These are phyloP conservation scores for Paecilomyces dactylethromorphus DNA, from an alignment of 2,329 filamentous ascomycete species.

Conservation along the genomic window DNA sequence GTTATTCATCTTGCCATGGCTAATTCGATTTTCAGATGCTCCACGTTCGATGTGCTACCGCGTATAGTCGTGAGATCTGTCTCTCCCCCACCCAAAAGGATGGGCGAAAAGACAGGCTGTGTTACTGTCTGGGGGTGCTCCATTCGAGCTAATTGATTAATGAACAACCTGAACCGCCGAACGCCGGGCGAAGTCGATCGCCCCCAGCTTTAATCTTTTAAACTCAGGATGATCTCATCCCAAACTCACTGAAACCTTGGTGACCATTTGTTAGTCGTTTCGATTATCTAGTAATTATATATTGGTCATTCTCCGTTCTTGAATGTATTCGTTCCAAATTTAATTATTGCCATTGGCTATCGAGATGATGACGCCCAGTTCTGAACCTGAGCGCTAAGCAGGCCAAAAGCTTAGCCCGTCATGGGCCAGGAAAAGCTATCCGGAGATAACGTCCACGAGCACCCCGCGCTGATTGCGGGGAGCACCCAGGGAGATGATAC, in stretches of 20 bases:
- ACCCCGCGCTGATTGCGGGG: neutral
- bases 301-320: neutral
- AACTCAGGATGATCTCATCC: neutral
- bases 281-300: neutral
- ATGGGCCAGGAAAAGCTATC: neutral
- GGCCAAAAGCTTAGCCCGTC: neutral
- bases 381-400: slow-evolving; percentile 5
- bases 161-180: neutral
- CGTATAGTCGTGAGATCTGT: neutral
- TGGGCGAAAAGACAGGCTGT: neutral
- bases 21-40: neutral
- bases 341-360: neutral
- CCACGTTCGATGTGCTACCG: neutral
- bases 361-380: neutral
- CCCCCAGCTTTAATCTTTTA: too few species aligned
- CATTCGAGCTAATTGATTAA: neutral
- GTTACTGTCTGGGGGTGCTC: neutral
- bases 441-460: neutral
- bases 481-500: slow-evolving; percentile 8
- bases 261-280: neutral
- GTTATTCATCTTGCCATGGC: neutral
- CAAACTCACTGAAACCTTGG: neutral
- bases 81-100: neutral
- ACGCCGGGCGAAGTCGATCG: too few species aligned
- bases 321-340: neutral